Base-by-base conservation (phyloP, 192 early-diverging fungal genomes). In the Coemansia sp. region DNA sequence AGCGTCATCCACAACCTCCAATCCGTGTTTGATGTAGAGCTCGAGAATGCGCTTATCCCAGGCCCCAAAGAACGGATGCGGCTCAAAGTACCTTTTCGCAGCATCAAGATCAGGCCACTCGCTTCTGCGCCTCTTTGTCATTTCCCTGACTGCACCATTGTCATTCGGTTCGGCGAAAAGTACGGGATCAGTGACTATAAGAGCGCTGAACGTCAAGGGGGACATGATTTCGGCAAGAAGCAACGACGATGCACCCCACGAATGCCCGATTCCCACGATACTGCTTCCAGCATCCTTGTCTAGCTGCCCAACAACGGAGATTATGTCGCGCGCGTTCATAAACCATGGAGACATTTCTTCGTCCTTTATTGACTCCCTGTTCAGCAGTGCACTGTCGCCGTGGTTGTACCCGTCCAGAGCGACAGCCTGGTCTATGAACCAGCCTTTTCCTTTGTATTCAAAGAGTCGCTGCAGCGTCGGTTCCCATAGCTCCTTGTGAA, bases 401-500 rank as follows among this genome's bases (percentile, higher is more conserved):
- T 84, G 82, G 67, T 80, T 76, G 59, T 72, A 80, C 0, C 31
- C 61, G 37, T 84, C 82, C 13, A 80, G 25, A 4, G 74, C 76
- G 7, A 84, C 28, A 0, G 77, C 70, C n/a, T 57, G 52, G 13
- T 61, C 71, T 10, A 84, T 69, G 8, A 15, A 13, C 74, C 77
- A 84, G 5, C 48, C 48, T 5, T 23, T 0, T 51, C 46, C 57
- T 13, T 51, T 6, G 23, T 66, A 43, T 3, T 40, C 43, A 33
- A 81, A 76, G 4, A 81, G 59, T 16, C 63, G 62, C 40, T 70
- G 33, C 0, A 82, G 57, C 1, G 64, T 61, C 8, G 79, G 79
- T 55, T 82, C 80, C 80, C 80, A 82, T 2, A 82, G 75, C 48
- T 77, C 80, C 60, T 82, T 82, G 68, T 82, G 80, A 55, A 82